A percentile compares a stretch with the other conserved stretches of the same genome.
These are phyloP conservation scores for Fistulifera pelliculosa DNA, from an alignment of 108 stramenopile species.

Conservation along the genomic window DNA sequence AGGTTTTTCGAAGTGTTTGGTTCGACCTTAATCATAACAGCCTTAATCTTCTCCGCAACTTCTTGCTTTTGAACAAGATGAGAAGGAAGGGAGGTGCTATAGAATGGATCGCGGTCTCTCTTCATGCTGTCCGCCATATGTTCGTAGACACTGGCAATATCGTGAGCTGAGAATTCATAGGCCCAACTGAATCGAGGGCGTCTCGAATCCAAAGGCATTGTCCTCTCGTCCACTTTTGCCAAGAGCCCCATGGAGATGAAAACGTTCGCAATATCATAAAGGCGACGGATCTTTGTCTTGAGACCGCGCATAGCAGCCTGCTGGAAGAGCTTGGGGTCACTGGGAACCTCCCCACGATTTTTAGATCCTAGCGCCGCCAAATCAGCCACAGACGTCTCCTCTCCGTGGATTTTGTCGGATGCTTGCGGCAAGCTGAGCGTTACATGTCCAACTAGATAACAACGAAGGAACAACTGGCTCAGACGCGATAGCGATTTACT, in stretches of 20 bases:
- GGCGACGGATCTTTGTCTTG: conserved; percentile 91
- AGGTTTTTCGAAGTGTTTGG: no score
- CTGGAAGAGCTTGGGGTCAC: conserved; percentile 3
- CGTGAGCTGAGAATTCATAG: background rate
- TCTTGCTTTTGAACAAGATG: no score
- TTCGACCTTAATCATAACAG: no score
- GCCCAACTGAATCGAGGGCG: conserved; percentile 8
- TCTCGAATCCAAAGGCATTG: background rate
- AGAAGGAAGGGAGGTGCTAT: no score
- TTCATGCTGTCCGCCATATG: background rate
- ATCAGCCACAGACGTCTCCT: conserved; percentile 14
- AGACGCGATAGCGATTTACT: conserved; percentile 54
- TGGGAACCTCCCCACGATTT: background rate
- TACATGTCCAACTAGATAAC: conserved; percentile 69
- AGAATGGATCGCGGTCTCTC: background rate
- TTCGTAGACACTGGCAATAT: background rate
- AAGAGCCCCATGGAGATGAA: conserved; percentile 67
- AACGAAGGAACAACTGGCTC: conserved; percentile 75
- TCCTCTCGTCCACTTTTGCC: conserved; percentile 44
- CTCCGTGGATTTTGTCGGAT: conserved; percentile 68
- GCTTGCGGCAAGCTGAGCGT: conserved; percentile 54
- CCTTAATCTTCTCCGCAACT: no score
- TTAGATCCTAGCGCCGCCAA: conserved; percentile 5
- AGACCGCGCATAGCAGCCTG: conserved; percentile 37
- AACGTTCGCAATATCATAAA: conserved; percentile 97